A percentile compares a stretch with the other conserved stretches of the same genome.
Conservation (phyloP, 106 monocot species). For the Cymbidium sinense region DNA sequence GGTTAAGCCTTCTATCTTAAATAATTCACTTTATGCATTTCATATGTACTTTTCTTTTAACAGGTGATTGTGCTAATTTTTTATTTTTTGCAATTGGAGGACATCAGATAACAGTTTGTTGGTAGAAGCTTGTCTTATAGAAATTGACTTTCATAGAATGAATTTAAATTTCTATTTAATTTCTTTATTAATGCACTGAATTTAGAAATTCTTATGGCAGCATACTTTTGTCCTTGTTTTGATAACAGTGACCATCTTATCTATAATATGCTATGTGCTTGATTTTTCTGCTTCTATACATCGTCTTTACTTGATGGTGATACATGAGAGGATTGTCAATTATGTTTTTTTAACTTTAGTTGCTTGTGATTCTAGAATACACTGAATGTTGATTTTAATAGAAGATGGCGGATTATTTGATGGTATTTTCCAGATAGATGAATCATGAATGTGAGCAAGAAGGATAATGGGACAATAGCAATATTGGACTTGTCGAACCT, state of each 20-base stretch:
- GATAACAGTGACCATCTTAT: neutral
- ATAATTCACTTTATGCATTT: neutral
- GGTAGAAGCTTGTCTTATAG: neutral
- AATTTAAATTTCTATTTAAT: conserved; percentile 2
- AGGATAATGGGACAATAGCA: neutral
- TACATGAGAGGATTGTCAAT: neutral
- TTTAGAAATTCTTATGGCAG: neutral
- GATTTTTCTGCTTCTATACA: neutral
- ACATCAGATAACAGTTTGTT: neutral
- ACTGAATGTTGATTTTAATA: neutral
- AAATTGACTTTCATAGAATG: neutral
- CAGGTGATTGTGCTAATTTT: neutral
- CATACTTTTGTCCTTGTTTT: neutral
- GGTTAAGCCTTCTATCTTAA: conserved; percentile 37
- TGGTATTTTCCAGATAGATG: neutral
- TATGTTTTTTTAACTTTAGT: neutral
- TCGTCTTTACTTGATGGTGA: neutral
- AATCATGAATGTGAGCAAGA: neutral
- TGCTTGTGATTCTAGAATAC: neutral
- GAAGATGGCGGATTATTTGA: neutral
- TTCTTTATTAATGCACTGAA: neutral
- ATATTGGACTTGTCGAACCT: neutral
- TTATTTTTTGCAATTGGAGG: neutral
- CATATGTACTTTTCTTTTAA: neutral
- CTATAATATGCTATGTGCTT: neutral